Base-by-base conservation (phyloP, 768 basidiomycete species). In the Ramaria rubella region DNA sequence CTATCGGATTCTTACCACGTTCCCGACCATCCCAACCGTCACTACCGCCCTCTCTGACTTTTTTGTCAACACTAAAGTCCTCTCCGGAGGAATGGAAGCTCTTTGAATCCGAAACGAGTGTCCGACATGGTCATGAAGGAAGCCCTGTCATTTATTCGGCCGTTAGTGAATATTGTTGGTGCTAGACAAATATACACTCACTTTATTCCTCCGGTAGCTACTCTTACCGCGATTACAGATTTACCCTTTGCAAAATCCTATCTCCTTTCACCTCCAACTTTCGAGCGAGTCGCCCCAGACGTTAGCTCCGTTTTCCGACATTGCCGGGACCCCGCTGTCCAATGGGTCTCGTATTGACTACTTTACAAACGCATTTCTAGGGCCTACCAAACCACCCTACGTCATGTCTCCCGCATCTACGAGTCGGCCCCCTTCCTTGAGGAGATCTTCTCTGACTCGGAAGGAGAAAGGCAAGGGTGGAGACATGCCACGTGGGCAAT, bases 231-330 rank as follows among this genome's bases (percentile, higher is more conserved):
- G 74, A 5, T 75, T 74, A 12, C 77, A 77, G 46, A 74, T 78
- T 17, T 87, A 77, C 67, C 77, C 78, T 7, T 40, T 83, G 29
- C 63, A 70, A 9, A 82, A 86, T 59, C 72, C 70, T 17, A 82
- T 87, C 8, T 83, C 83, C 6, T 81, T 86, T 66, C 82, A 85
- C 62, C 63, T 87, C 17, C 86, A 86, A 60, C 70, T 87, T 33
- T 73, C 73, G 27, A 48, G 58, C 21, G 7, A 8, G 17, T 45
- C 54, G 14, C 19, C 26, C 8, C 27, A 42, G 19, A 29, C 50
- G 15, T 49, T 55, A 5, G 42, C 54, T 3, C 43, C 26, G 17
- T 55, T 27, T 33, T 30, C 36, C 27, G 8, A 26, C 23, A 19
- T 40, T 29, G 52, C 15, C 17, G n/a, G n/a, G n/a, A n/a, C n/a